Evolutionary conservation across 108 stramenopile species (phyloP), one percentile per base, ranked within the genome.

Genomic region (Nitzschia sp.): DNA sequence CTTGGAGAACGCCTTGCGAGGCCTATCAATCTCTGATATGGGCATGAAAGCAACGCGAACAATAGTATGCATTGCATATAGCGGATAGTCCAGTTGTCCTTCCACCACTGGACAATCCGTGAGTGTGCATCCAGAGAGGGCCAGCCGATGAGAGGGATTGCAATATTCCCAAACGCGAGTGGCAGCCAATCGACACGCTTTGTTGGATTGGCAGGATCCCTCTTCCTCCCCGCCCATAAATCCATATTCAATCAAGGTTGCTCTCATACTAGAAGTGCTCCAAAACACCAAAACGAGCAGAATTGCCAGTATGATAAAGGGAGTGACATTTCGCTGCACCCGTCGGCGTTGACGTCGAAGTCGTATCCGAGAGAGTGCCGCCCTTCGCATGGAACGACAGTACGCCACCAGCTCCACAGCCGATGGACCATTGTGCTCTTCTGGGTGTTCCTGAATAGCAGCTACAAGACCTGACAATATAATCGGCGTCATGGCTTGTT

Each of bases 401-500:
- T 61, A 66, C 1, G 54, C 53, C 9, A 79, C 65, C n/a, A 79
- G 56, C 50, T 79, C 78, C 6, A 63, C 30, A 27, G 64, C 56
- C 19, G 58, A 50, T 27, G 57, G 58, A 68, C 28, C 46, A 33
- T 53, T 45, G 15, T 45, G 35, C 15, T 45, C 38, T 31, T 36
- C n/a, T 6, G 67, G 50, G 19, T 35, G 58, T 31, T 53, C 32
- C 16, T 69, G 68, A 32, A 69, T 69, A 2, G 68, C 44, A 15
- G 75, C 55, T 19, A 76, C 29, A 0, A 80, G 27, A 5, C 80
- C 80, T 11, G 80, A 75, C 48, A 80, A 53, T 32, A 80, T 63
- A 33, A 75, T 63, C 4, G 80, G 80, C 1, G 80, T 80, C 9
- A 80, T n/a, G 11, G 55, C 50, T 23, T 52, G 50, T 41, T 41